A percentile compares a stretch with the other conserved stretches of the same genome.
Conservation (phyloP, 129 eudicot genomes). For the Sambucus nigra region DNA sequence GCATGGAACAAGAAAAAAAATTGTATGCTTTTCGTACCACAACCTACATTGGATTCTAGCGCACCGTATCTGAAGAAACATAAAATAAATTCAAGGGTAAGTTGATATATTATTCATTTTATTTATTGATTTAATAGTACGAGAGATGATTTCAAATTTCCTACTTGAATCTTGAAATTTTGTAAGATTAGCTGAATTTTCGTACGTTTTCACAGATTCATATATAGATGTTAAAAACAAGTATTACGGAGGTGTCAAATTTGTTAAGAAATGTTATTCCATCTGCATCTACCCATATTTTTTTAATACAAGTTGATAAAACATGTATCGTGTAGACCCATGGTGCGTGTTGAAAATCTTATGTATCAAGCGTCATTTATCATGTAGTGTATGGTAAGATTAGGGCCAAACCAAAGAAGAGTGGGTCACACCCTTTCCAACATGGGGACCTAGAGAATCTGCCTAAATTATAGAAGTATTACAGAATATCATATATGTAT, state of each 20-base stretch:
- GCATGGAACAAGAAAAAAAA: slow-evolving; percentile 30
- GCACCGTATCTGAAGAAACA: slow-evolving; percentile 93
- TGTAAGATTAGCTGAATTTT: slow-evolving; percentile 96
- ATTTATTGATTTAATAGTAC: not conserved
- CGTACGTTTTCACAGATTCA: slow-evolving; percentile 96
- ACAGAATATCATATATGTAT: no score
- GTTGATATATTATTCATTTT: not conserved
- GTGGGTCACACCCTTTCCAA: no score
- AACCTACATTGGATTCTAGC: slow-evolving; percentile 93
- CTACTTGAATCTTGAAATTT: slow-evolving; percentile 3
- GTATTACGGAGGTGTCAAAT: slow-evolving; percentile 79
- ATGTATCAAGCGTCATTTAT: no score
- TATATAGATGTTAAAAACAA: slow-evolving; percentile 96
- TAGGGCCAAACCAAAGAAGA: no score
- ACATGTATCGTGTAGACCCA: no score
- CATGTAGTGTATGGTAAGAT: no score
- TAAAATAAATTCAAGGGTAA: slow-evolving; percentile 89
- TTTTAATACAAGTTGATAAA: no score
- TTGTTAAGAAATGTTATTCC: no score
- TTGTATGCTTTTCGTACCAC: slow-evolving; percentile 96
- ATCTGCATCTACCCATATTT: not conserved
- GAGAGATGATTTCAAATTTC: not conserved
- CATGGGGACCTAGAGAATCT: no score
- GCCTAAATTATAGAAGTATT: no score
- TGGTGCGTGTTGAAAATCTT: no score